Evolutionary conservation across 192 early-diverging fungal species (phyloP).

Genomic region (Coemansia sp.): DNA sequence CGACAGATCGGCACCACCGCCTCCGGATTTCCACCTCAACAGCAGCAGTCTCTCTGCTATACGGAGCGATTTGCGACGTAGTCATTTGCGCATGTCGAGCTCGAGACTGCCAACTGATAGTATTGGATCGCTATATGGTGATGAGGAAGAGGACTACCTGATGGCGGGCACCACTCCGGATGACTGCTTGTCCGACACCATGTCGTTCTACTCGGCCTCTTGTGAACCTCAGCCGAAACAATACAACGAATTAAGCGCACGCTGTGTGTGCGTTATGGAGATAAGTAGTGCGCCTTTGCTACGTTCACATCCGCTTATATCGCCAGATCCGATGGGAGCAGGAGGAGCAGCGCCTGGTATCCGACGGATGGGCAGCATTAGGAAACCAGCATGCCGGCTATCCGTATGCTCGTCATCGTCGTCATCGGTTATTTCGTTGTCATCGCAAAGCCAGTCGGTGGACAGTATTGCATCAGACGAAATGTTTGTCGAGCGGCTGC

Average conservation of each 20-base stretch:
- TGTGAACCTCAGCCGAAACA: background rate
- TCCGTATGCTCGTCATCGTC: conserved; percentile 7
- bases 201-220: conserved; percentile 2
- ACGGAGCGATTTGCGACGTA: too few relatives aligned
- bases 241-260: background rate
- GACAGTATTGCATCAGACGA: conserved; percentile 19
- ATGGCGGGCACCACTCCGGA: background rate
- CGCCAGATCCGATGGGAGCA: background rate
- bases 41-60: too few relatives aligned
- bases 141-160: background rate
- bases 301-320: background rate
- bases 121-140: background rate
- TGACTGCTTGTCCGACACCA: background rate
- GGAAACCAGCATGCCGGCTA: conserved; percentile 1
- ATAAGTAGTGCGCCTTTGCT: background rate
- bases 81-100: background rate
- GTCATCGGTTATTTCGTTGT: conserved; percentile 3
- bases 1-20: background rate
- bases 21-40: too few relatives aligned
- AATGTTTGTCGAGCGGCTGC: conserved; percentile 15
- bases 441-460: conserved; percentile 4
- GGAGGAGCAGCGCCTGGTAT: background rate
- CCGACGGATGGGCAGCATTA: background rate
- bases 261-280: conserved; percentile 10
- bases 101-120: background rate